Percentiles rank a stretch among this genome's conserved stretches.
Evolutionary conservation across 768 basidiomycete species (phyloP).

Genomic region (Baorangia bicolor): DNA sequence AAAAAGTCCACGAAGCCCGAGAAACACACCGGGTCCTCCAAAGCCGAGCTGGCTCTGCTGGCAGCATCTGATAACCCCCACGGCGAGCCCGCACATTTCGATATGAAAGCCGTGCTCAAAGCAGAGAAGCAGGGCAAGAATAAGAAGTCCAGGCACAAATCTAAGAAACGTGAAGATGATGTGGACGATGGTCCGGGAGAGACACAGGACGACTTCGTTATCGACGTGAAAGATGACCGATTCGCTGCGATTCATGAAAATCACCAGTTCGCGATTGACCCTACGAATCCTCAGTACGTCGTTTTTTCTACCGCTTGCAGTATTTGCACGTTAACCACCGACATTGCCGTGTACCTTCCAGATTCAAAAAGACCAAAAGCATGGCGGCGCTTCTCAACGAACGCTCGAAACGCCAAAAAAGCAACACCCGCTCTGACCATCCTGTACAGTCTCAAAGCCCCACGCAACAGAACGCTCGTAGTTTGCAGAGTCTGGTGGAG

Average conservation of each 20-base stretch:
- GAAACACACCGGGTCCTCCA: constrained; percentile 22
- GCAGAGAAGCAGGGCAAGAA: constrained; percentile 67
- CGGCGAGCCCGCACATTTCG: constrained; percentile 75
- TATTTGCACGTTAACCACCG: not conserved
- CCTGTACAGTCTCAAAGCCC: not conserved
- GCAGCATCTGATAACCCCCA: constrained; percentile 53
- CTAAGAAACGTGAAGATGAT: constrained; percentile 24
- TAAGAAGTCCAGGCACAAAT: constrained; percentile 41
- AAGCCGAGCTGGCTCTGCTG: constrained; percentile 66
- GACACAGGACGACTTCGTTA: constrained; percentile 74
- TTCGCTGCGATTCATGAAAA: constrained; percentile 89
- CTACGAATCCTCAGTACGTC: constrained; percentile 89
- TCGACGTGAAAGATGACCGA: constrained; percentile 84
- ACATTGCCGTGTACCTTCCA: constrained; percentile 29
- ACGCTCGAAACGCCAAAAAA: constrained; percentile 63
- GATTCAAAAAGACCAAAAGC: constrained; percentile 89
- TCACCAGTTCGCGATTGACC: constrained; percentile 92
- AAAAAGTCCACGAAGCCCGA: constrained; percentile 25
- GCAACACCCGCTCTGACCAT: constrained; percentile 16
- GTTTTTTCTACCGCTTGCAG: not conserved
- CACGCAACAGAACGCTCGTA: constrained; percentile 25
- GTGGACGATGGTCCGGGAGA: constrained; percentile 55
- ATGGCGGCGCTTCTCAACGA: constrained; percentile 88
- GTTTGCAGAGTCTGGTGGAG: constrained; percentile 70
- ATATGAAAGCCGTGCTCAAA: constrained; percentile 85